These are phyloP conservation scores for Triticum aestivum DNA, from an alignment of 176 grass and related monocot species.

Conservation along the genomic window IWGSC_CS_RefSeq_v2.1 NC_057807.1:707989108-707989607, in stretches of 20 bases:
- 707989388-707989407: background rate
- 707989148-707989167: conserved; percentile 38
- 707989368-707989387: background rate
- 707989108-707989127: conserved; percentile 16
- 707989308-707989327: background rate
- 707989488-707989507: background rate
- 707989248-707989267: conserved; percentile 26
- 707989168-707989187: conserved; percentile 31
- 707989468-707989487: background rate
- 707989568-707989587: background rate
- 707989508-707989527: background rate
- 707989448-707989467: background rate
- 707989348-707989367: background rate
- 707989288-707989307: conserved; percentile 22
- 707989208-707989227: conserved; percentile 36
- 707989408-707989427: background rate
- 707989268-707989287: conserved; percentile 17
- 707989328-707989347: background rate
- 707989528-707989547: background rate
- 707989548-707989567: background rate
- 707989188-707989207: background rate
- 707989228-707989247: conserved; percentile 41
- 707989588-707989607: background rate
- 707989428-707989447: background rate
- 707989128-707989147: background rate